A percentile compares a stretch with the other conserved stretches of the same genome.
Evolutionary conservation across 345 rosid genomes (phyloP).

Genomic region (Salix dunnii): DNA sequence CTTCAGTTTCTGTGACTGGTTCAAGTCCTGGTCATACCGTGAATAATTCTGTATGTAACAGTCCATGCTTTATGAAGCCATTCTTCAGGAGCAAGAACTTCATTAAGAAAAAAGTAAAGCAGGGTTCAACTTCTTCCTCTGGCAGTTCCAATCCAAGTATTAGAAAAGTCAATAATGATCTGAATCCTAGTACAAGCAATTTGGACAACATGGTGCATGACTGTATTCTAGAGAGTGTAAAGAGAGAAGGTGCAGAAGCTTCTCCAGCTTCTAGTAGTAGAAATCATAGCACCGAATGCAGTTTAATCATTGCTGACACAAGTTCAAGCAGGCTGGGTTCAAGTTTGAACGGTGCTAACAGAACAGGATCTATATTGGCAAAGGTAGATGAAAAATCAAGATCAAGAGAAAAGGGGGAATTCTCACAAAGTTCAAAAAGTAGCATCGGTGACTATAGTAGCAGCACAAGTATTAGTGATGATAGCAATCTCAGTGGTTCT

Average conservation of each 20-base stretch:
- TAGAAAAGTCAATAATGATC: constrained; percentile 26
- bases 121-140: constrained; percentile 28
- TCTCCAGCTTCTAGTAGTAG: constrained; percentile 36
- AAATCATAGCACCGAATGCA: constrained; percentile 36
- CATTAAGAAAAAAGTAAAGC: constrained; percentile 51
- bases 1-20: constrained; percentile 25
- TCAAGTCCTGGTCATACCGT: constrained; percentile 15
- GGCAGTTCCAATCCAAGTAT: constrained; percentile 28
- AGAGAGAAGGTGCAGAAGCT: constrained; percentile 35
- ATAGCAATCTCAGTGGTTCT: constrained; percentile 51
- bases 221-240: constrained; percentile 19
- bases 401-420: constrained; percentile 58
- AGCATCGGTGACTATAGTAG: constrained; percentile 72
- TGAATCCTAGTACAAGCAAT: constrained; percentile 34
- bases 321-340: constrained; percentile 32
- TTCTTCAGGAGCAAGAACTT: constrained; percentile 53
- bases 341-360: constrained; percentile 25
- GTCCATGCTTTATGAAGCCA: constrained; percentile 43
- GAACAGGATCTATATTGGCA: constrained; percentile 26
- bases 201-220: constrained; percentile 20
- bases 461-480: constrained; percentile 56
- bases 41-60: constrained; percentile 29
- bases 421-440: constrained; percentile 80
- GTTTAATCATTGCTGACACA: constrained; percentile 29
- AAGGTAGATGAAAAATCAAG: constrained; percentile 50